These are phyloP conservation scores for Pinus taeda DNA, from an alignment of 75 land plant species.

Conservation along the genomic window DNA sequence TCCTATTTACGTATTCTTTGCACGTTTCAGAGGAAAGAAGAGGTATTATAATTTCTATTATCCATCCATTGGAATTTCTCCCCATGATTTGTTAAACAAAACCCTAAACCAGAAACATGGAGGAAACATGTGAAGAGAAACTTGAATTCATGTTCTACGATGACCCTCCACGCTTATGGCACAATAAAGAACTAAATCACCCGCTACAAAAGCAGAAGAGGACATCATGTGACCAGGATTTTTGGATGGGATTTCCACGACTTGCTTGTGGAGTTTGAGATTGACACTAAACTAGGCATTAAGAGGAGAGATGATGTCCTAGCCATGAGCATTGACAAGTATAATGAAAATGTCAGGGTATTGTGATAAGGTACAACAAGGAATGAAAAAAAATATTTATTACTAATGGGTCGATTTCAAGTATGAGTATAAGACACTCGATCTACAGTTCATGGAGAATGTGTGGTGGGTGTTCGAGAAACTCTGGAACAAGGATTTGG, in stretches of 20 bases:
- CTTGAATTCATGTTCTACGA: conserved; percentile 98
- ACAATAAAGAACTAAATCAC: conserved; percentile 98
- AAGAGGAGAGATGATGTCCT: conserved; percentile 65
- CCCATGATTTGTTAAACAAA: too few relatives aligned
- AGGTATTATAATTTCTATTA: too few relatives aligned
- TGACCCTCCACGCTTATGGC: too few relatives aligned
- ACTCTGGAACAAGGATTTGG: conserved; percentile 77
- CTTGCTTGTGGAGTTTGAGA: conserved; percentile 93
- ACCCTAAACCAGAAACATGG: conserved; percentile 37
- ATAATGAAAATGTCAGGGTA: conserved; percentile 88
- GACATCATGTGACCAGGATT: conserved; percentile 89
- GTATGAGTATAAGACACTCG: conserved; percentile 95
- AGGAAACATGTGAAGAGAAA: conserved; percentile 75
- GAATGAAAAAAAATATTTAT: conserved; percentile 90
- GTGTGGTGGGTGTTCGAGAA: conserved; percentile 99
- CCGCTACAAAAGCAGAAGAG: conserved; percentile 73
- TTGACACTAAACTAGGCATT: conserved; percentile 67
- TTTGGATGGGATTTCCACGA: conserved; percentile 99
- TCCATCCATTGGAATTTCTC: too few relatives aligned
- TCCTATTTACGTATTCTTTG: too few relatives aligned
- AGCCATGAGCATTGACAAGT: conserved; percentile 78
- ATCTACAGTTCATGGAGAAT: conserved; percentile 83
- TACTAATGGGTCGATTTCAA: conserved; percentile 87
- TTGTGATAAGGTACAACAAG: conserved; percentile 84
- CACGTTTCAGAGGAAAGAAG: too few relatives aligned